These are phyloP conservation scores for Eimeria falciformis DNA, from an alignment of 169 alveolate species.

Conservation along the genomic window DNA sequence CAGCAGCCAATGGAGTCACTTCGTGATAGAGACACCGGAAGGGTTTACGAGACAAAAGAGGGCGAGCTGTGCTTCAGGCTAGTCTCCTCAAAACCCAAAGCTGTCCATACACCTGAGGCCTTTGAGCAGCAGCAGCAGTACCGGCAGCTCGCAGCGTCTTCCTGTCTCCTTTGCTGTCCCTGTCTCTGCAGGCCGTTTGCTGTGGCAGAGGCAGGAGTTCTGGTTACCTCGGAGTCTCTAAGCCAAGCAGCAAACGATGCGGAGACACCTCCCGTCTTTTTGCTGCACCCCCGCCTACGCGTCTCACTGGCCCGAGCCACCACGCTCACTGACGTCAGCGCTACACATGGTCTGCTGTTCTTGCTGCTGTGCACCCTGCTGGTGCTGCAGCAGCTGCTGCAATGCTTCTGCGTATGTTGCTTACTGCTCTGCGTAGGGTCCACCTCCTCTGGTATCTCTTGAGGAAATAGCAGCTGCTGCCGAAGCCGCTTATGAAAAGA, in stretches of 20 bases:
- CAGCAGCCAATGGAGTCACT: conserved; percentile 9
- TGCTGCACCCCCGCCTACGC: conserved; percentile 14
- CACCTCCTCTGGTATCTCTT: neutral
- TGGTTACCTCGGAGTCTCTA: neutral
- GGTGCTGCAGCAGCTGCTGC: neutral
- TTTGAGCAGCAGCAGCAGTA: neutral
- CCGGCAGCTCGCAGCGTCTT: neutral
- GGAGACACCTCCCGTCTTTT: neutral
- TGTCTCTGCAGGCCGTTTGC: neutral
- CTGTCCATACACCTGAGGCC: neutral
- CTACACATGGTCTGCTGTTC: neutral
- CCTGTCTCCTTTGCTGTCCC: neutral
- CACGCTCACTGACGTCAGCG: neutral
- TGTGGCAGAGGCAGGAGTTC: neutral
- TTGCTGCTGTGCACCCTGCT: neutral
- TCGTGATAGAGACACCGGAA: neutral
- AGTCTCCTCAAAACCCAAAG: neutral
- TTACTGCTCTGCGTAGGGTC: neutral
- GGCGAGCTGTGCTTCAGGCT: conserved; percentile 24
- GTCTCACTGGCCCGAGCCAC: neutral
- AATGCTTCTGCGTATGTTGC: conserved; percentile 6
- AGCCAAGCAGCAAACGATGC: neutral
- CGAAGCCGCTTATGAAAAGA: too few species aligned
- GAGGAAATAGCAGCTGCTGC: conserved; percentile 9
- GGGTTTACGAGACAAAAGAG: conserved; percentile 28